Conservation (phyloP, 2,329 filamentous ascomycete genomes). For the Aotearoamyces nothofagi region DNA sequence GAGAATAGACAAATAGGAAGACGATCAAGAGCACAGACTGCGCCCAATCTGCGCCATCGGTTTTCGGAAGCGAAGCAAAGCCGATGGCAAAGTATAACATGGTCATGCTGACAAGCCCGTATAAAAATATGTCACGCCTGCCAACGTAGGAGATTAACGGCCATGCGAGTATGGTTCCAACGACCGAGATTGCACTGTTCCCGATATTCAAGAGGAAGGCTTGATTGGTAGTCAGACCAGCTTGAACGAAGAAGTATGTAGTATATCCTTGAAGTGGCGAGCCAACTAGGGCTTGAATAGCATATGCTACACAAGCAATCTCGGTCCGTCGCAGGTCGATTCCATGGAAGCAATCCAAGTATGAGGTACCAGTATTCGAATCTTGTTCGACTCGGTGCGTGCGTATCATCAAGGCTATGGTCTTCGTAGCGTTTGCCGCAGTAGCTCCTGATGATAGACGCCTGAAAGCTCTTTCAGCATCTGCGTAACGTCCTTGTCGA, state of each 20-base stretch:
- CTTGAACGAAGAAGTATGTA: constrained; percentile 41
- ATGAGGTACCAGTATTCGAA: constrained; percentile 23
- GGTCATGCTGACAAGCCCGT: constrained; percentile 26
- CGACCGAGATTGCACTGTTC: constrained; percentile 26
- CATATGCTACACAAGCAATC: constrained; percentile 38
- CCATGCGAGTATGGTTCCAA: constrained; percentile 25
- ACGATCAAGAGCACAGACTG: constrained; percentile 25
- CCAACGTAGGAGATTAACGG: constrained; percentile 27
- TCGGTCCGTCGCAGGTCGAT: constrained; percentile 31
- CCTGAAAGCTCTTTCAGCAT: constrained; percentile 26
- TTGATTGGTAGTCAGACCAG: constrained; percentile 29
- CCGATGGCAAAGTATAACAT: constrained; percentile 28
- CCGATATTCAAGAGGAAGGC: constrained; percentile 38
- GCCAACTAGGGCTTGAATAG: constrained; percentile 44
- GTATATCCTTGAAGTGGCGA: constrained; percentile 45
- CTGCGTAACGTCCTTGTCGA: constrained; percentile 23
- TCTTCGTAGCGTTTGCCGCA: constrained; percentile 21
- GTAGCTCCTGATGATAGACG: constrained; percentile 26
- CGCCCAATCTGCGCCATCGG: constrained; percentile 20
- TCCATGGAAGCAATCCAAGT: constrained; percentile 30
- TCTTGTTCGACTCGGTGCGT: constrained; percentile 37
- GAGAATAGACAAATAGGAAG: constrained; percentile 21
- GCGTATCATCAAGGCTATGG: constrained; percentile 33
- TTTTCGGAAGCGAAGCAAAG: constrained; percentile 23
- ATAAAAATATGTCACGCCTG: constrained; percentile 31